Evolutionary conservation across 2,329 filamentous ascomycete genomes (phyloP).

Genomic region (Camptophora hylomeconis): DNA sequence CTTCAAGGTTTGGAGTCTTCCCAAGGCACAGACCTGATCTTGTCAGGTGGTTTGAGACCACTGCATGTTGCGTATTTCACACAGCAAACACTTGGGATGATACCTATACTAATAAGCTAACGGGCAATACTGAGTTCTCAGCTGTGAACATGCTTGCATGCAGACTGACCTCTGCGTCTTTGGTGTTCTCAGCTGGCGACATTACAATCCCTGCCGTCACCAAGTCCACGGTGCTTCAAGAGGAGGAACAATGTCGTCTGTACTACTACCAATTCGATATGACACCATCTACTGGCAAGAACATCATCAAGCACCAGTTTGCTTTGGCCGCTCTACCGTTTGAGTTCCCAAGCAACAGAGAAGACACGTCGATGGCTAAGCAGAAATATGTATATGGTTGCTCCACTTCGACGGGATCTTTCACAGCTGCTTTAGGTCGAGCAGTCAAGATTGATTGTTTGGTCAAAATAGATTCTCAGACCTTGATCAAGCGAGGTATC

Average conservation of each 20-base stretch:
- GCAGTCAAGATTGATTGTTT: conserved; percentile 54
- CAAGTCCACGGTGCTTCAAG: conserved; percentile 26
- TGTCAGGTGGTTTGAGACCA: conserved; percentile 55
- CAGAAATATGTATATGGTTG: conserved; percentile 56
- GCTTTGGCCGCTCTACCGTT: conserved; percentile 52
- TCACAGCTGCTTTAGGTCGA: conserved; percentile 48
- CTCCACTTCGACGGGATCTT: conserved; percentile 44
- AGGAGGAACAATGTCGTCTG: conserved; percentile 54
- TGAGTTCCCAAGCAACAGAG: conserved; percentile 52
- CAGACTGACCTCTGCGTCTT: conserved; percentile 50
- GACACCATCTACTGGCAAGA: conserved; percentile 10
- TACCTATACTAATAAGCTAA: conserved; percentile 17
- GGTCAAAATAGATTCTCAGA: conserved; percentile 45
- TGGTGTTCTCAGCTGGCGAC: conserved; percentile 54
- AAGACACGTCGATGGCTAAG: conserved; percentile 41
- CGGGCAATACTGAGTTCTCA: conserved; percentile 19
- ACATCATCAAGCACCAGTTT: conserved; percentile 47
- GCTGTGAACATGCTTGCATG: conserved; percentile 53
- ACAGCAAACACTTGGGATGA: conserved; percentile 60
- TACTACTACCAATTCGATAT: conserved; percentile 56
- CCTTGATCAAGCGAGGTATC: conserved; percentile 42
- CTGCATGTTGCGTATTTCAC: conserved; percentile 57
- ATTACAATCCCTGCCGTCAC: conserved; percentile 39
- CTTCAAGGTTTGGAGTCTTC: conserved; percentile 55
- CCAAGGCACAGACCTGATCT: conserved; percentile 44